Percentiles rank a stretch among this genome's conserved stretches.
phyloP scores from a whole-genome alignment of 352 stramenopile species.

The Globisporangium radiosum region DNA sequence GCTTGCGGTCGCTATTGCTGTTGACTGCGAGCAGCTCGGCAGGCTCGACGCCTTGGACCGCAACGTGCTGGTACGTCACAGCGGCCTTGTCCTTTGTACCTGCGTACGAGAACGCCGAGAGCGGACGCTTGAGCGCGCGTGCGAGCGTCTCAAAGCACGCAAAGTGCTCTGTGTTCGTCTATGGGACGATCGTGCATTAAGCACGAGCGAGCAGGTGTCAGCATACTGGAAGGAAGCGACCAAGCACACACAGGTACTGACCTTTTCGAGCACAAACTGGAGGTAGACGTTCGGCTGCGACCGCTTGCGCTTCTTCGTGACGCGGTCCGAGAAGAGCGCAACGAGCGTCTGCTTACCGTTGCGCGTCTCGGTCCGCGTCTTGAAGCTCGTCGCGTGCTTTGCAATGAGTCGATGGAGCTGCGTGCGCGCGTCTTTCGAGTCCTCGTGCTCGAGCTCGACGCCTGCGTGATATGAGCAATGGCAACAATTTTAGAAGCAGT shows the following conservation, averaged over 20 bases:
- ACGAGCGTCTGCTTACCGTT: slow-evolving; percentile 38
- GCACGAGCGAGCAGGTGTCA: not conserved
- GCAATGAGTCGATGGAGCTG: slow-evolving; percentile 58
- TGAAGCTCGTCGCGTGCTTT: slow-evolving; percentile 45
- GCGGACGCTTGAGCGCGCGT: slow-evolving; percentile 28
- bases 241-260: slow-evolving; percentile 6
- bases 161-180: slow-evolving; percentile 76
- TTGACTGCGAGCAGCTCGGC: slow-evolving; percentile 39
- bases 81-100: slow-evolving; percentile 77
- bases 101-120: slow-evolving; percentile 55
- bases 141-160: slow-evolving; percentile 53
- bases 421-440: slow-evolving; percentile 58
- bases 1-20: not conserved
- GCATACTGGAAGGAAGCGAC: not conserved
- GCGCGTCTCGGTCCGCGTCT: slow-evolving; percentile 54
- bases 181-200: not conserved
- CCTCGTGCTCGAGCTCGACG: slow-evolving; percentile 46
- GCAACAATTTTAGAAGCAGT: not conserved
- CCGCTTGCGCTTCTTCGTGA: slow-evolving; percentile 67
- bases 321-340: slow-evolving; percentile 56
- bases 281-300: slow-evolving; percentile 39
- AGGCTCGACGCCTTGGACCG: slow-evolving; percentile 36
- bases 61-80: slow-evolving; percentile 62
- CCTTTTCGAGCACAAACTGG: slow-evolving; percentile 68
- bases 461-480: slow-evolving; percentile 12